Percentiles rank a stretch among this genome's conserved stretches.
These are phyloP conservation scores for Penicillium macrosclerotiorum DNA, from an alignment of 495 filamentous ascomycete species.

Conservation along the genomic window DNA sequence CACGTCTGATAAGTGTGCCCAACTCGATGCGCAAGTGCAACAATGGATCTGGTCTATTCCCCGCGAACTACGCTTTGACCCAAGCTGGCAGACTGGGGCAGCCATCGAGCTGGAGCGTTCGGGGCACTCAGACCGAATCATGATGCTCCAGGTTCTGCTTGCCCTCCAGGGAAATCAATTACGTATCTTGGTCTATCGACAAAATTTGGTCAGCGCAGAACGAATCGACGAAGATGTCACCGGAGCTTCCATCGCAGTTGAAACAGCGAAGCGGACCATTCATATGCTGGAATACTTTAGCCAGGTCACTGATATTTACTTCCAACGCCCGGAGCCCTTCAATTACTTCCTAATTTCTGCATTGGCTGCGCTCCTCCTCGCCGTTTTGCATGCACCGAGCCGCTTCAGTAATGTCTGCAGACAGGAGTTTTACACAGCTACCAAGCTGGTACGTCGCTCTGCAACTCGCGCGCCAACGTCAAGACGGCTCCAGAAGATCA, in stretches of 20 bases:
- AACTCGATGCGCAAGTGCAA: constrained; percentile 70
- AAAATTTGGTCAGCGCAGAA: constrained; percentile 67
- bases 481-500: constrained; percentile 39
- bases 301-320: constrained; percentile 70
- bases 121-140: constrained; percentile 29
- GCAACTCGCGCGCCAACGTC: constrained; percentile 37
- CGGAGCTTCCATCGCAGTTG: constrained; percentile 65
- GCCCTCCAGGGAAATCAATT: constrained; percentile 75
- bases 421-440: constrained; percentile 76
- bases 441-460: constrained; percentile 71
- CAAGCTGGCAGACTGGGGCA: constrained; percentile 21
- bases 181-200: constrained; percentile 75
- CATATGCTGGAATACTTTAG: constrained; percentile 70
- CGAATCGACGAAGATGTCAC: constrained; percentile 65
- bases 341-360: constrained; percentile 82
- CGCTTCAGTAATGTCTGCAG: constrained; percentile 67
- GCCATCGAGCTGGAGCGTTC: constrained; percentile 15
- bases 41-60: constrained; percentile 69
- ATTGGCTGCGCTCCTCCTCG: constrained; percentile 75
- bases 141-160: constrained; percentile 50
- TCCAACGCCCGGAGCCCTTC: constrained; percentile 72
- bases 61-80: constrained; percentile 53
- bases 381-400: constrained; percentile 71
- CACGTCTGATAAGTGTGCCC: constrained; percentile 61
- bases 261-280: constrained; percentile 75